Conservation (phyloP, 306 rosid species). For the Carpinus fangiana region DNA sequence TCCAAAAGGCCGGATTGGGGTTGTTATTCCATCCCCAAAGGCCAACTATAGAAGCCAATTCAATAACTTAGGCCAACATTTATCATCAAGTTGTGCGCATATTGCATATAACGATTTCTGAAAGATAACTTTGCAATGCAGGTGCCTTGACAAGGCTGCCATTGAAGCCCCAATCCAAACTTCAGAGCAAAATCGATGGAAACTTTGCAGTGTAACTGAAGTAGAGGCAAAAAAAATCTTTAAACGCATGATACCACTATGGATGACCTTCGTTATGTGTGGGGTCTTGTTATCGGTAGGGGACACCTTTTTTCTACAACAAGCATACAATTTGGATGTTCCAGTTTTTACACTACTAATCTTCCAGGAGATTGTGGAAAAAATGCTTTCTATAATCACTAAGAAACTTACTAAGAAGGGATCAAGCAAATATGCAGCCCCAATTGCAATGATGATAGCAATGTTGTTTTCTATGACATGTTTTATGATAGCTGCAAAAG, state of each 20-base stretch:
- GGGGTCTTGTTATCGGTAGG: slow-evolving; percentile 38
- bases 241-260: slow-evolving; percentile 18
- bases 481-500: slow-evolving; percentile 34
- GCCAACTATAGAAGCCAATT: too few relatives aligned
- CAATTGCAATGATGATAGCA: slow-evolving; percentile 10
- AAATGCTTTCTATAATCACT: background rate
- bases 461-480: slow-evolving; percentile 30
- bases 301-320: slow-evolving; percentile 30
- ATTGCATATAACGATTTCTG: background rate
- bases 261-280: slow-evolving; percentile 12
- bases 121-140: background rate
- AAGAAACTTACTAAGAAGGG: background rate
- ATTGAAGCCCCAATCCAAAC: background rate
- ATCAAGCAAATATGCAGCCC: background rate
- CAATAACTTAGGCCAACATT: too few relatives aligned
- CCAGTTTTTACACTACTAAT: slow-evolving; percentile 10
- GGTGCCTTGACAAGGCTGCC: slow-evolving; percentile 47
- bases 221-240: slow-evolving; percentile 34
- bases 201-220: slow-evolving; percentile 31
- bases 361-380: slow-evolving; percentile 5
- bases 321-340: slow-evolving; percentile 32
- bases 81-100: background rate
- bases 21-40: too few relatives aligned
- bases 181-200: slow-evolving; percentile 25
- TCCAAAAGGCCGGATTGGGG: too few relatives aligned